Evolutionary conservation across 116 monocot genomes (phyloP), one percentile per base, ranked within the genome.

Genomic region (Dioscorea cayenensis): DNA sequence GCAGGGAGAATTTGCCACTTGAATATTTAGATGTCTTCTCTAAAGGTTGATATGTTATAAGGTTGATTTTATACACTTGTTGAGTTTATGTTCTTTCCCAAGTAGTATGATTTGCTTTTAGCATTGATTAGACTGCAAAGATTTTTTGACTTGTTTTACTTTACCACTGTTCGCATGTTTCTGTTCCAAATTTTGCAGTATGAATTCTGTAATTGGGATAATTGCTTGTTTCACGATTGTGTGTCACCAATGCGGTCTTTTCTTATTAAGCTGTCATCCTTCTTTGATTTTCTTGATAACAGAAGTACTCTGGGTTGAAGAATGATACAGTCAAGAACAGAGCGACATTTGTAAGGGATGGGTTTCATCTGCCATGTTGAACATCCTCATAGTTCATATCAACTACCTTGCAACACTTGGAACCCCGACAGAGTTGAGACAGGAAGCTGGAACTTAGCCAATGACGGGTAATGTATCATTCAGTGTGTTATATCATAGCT

Each of bases 361-460:
- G 92, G 87, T 2, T 95, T 95, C 49, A 77, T 95, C 49, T 95
- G 92, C 76, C 92, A 95, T 80, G 92, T 92, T 6, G 95, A 95
- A 69, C 95, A 95, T 79, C 95, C 92, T 29, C 92, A 95, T 72
- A 95, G 62, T 95, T 95, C 52, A 95, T 95, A 73, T 95, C 35
- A 95, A 92, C 65, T 95, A 95, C 76, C 89, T 89, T 58, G 89
- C 79, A 66, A 87, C 87, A 19, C 87, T 95, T 64, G 95, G 75
- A 73, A 70, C 92, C 13, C 89, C 89, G 77, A 76, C 65, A 37
- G 89, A 89, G 50, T 72, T 95, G 74, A 89, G 84, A 64, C 92
- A 95, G 66, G 85, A 95, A 85, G 89, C 95, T 95, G 95, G 95
- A 95, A 95, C 73, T 87, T 92, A 64, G 92, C 95, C 68, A 92